Conservation (phyloP, 1,284 basidiomycete species). For the Volvariella surrecta region DNA sequence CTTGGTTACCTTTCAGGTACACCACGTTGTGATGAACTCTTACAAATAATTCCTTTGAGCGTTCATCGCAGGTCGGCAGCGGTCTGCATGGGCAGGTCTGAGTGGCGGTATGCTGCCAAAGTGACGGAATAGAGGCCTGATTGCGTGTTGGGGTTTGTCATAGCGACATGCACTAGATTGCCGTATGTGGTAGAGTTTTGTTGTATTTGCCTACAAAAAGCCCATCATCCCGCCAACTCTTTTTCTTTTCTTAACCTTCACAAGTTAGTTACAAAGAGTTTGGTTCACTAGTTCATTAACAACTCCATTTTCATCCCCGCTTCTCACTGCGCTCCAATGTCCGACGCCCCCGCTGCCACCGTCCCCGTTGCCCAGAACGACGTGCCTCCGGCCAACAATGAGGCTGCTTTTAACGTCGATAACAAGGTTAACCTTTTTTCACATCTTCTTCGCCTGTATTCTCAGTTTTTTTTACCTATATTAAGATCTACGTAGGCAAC, state of each 20-base stretch:
- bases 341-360: slow-evolving; percentile 76
- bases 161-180: slow-evolving; percentile 20
- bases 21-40: too few species aligned
- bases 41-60: too few species aligned
- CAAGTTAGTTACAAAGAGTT: slow-evolving; percentile 74
- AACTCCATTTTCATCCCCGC: slow-evolving; percentile 40
- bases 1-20: background rate
- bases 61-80: background rate
- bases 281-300: slow-evolving; percentile 61
- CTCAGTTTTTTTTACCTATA: slow-evolving; percentile 12
- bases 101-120: too few species aligned
- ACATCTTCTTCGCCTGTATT: slow-evolving; percentile 12
- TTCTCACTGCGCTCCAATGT: slow-evolving; percentile 61
- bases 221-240: slow-evolving; percentile 12
- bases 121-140: too few species aligned
- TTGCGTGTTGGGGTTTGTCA: slow-evolving; percentile 13
- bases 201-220: slow-evolving; percentile 27
- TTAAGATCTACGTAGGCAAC: slow-evolving; percentile 80
- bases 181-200: slow-evolving; percentile 21
- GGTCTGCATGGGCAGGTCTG: background rate
- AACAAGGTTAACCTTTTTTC: slow-evolving; percentile 7
- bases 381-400: slow-evolving; percentile 55
- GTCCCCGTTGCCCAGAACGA: slow-evolving; percentile 56
- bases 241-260: slow-evolving; percentile 59
- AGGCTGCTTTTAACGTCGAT: too few species aligned